phyloP scores from a whole-genome alignment of 2,329 filamentous ascomycete genomes.

The Cercospora brassicicola region DNA sequence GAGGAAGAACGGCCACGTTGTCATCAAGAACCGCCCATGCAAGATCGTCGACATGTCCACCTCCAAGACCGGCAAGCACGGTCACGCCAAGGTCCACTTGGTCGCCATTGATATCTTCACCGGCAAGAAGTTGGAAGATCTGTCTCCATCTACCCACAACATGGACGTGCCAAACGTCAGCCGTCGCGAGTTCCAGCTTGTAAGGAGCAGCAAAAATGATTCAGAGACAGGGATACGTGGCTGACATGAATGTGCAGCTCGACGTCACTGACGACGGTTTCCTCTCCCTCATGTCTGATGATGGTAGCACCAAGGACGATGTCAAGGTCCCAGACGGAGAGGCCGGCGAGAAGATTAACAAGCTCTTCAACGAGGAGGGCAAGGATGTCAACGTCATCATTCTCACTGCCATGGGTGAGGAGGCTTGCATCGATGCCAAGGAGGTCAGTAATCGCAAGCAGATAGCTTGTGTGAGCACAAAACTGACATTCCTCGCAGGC shows the following conservation, averaged over 20 bases:
- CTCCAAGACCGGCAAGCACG: conserved; percentile 99
- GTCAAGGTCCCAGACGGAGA: conserved; percentile 91
- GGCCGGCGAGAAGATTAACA: conserved; percentile 79
- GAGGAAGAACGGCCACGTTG: conserved; percentile 98
- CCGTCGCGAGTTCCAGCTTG: conserved; percentile 89
- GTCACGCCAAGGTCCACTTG: conserved; percentile 99
- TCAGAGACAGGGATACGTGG: neutral
- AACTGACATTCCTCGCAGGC: conserved; percentile 44
- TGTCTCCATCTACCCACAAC: conserved; percentile 94
- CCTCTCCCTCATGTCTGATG: conserved; percentile 88
- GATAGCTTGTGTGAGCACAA: neutral
- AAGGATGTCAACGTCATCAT: conserved; percentile 93
- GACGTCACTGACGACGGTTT: conserved; percentile 92
- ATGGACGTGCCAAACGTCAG: conserved; percentile 96
- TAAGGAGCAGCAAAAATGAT: conserved; percentile 55
- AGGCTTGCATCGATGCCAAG: conserved; percentile 89
- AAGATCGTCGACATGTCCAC: conserved; percentile 99
- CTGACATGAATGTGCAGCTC: conserved; percentile 58
- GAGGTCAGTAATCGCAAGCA: conserved; percentile 50
- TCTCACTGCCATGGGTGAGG: conserved; percentile 94
- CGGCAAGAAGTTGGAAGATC: conserved; percentile 98
- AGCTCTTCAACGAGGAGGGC: conserved; percentile 76
- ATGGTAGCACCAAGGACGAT: conserved; percentile 88
- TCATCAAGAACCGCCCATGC: conserved; percentile 98
- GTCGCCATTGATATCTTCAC: conserved; percentile 99